These are phyloP conservation scores for Fraxinus quadrangulata DNA, from an alignment of 257 asterid species.

Conservation along the genomic window DNA sequence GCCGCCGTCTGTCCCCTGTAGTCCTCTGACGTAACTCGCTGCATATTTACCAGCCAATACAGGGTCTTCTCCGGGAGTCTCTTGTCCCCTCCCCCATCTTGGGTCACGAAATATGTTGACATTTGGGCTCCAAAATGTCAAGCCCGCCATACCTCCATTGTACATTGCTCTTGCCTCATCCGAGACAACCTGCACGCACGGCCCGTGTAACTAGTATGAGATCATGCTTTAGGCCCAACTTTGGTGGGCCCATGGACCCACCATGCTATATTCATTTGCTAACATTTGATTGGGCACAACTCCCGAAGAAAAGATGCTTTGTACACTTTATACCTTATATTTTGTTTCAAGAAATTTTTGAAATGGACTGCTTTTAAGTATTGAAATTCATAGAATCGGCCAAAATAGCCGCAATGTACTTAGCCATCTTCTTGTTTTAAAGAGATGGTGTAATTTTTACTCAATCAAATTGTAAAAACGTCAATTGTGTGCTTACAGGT, in stretches of 20 bases:
- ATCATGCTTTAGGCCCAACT: slow-evolving; percentile 4
- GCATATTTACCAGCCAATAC: slow-evolving; percentile 66
- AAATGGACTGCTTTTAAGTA: neutral
- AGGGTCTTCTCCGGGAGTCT: slow-evolving; percentile 92
- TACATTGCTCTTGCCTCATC: slow-evolving; percentile 90
- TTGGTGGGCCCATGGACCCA: slow-evolving; percentile 33
- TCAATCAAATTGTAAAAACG: too few relatives aligned
- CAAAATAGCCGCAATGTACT: neutral
- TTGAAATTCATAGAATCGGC: neutral
- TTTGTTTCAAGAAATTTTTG: neutral
- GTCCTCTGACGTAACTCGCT: slow-evolving; percentile 65
- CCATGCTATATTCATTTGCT: neutral
- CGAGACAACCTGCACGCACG: slow-evolving; percentile 63
- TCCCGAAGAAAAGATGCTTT: slow-evolving; percentile 8
- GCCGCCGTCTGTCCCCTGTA: slow-evolving; percentile 65
- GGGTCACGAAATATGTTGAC: slow-evolving; percentile 87
- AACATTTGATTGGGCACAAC: slow-evolving; percentile 19
- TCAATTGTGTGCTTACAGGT: too few relatives aligned
- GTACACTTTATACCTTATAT: neutral
- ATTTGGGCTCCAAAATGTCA: slow-evolving; percentile 92
- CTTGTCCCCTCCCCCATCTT: slow-evolving; percentile 95
- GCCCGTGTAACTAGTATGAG: neutral
- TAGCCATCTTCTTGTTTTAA: too few relatives aligned
- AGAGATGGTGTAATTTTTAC: neutral
- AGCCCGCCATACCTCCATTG: slow-evolving; percentile 77